Evolutionary conservation across 2,329 filamentous ascomycete species (phyloP).

Genomic region (Aspergillus alliaceus): DNA sequence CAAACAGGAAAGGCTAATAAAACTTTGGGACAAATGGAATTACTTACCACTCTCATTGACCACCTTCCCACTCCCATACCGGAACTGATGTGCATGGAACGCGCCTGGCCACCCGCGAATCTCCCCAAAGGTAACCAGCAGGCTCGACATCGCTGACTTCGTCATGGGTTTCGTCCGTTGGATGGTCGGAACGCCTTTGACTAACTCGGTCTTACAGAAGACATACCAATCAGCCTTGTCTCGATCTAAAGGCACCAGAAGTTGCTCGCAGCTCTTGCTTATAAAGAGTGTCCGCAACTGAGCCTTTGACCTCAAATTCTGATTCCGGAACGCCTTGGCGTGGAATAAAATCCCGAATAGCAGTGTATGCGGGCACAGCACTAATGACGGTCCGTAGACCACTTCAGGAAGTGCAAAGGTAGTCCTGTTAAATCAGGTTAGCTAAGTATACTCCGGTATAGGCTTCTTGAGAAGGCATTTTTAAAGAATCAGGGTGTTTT

Average conservation of each 20-base stretch:
- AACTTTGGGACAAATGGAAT: background rate
- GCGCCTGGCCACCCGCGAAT: constrained; percentile 6
- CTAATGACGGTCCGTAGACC: constrained; percentile 19
- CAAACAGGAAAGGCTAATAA: background rate
- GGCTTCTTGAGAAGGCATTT: background rate
- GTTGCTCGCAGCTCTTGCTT: constrained; percentile 12
- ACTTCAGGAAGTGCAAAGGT: constrained; percentile 22
- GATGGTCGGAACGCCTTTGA: constrained; percentile 1
- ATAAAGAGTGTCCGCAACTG: constrained; percentile 14
- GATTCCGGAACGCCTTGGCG: constrained; percentile 14
- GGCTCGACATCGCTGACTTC: background rate
- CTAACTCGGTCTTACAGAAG: constrained; percentile 9
- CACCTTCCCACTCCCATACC: constrained; percentile 13
- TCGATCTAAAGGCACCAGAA: constrained; percentile 4
- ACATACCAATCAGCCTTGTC: constrained; percentile 13
- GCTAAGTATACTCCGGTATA: no score
- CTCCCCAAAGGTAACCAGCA: constrained; percentile 7
- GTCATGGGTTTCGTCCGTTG: background rate
- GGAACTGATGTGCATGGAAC: constrained; percentile 14
- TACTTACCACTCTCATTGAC: constrained; percentile 15
- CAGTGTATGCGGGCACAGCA: constrained; percentile 18
- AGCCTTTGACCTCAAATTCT: constrained; percentile 13
- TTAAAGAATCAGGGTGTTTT: no score
- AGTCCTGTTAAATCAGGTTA: constrained; percentile 14
- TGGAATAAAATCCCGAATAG: constrained; percentile 17